phyloP scores from a whole-genome alignment of 495 filamentous ascomycete genomes.

The Penicillium turbatum region DNA sequence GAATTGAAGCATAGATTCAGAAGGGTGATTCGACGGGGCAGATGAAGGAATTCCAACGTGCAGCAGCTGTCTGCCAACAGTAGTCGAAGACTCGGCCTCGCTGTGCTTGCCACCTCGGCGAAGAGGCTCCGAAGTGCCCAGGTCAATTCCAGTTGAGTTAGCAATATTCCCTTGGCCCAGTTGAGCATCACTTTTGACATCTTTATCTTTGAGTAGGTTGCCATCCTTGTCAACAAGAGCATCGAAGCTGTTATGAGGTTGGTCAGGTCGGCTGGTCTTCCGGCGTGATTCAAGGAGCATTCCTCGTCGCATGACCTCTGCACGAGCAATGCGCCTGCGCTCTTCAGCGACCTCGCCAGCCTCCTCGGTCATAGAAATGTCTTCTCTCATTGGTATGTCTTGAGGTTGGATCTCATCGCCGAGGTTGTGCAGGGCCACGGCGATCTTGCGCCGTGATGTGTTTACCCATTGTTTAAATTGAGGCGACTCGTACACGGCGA shows the following conservation, averaged over 20 bases:
- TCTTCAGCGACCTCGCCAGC: slow-evolving; percentile 63
- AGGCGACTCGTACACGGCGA: slow-evolving; percentile 81
- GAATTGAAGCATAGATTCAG: slow-evolving; percentile 40
- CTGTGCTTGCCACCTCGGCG: slow-evolving; percentile 49
- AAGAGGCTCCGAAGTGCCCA: slow-evolving; percentile 51
- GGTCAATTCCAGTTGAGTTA: slow-evolving; percentile 45
- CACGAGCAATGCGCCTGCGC: slow-evolving; percentile 61
- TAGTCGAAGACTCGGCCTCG: slow-evolving; percentile 31
- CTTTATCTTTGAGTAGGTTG: slow-evolving; percentile 28
- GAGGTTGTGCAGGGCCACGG: slow-evolving; percentile 68
- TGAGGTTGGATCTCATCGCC: slow-evolving; percentile 69
- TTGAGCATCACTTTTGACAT: slow-evolving; percentile 7
- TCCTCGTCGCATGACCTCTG: slow-evolving; percentile 67
- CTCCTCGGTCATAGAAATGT: slow-evolving; percentile 54
- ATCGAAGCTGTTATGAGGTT: slow-evolving; percentile 46
- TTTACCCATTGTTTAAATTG: slow-evolving; percentile 74
- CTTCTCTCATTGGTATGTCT: slow-evolving; percentile 28
- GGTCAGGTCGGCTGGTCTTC: slow-evolving; percentile 17
- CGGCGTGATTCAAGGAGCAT: slow-evolving; percentile 38
- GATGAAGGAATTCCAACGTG: slow-evolving; percentile 34
- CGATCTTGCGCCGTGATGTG: slow-evolving; percentile 71
- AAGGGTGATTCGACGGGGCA: slow-evolving; percentile 32
- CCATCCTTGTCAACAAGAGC: slow-evolving; percentile 53
- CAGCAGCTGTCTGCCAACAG: slow-evolving; percentile 14
- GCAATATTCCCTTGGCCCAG: slow-evolving; percentile 16